phyloP scores from a whole-genome alignment of 2,329 filamentous ascomycete species.

The Aspergillus quadricinctus region DNA sequence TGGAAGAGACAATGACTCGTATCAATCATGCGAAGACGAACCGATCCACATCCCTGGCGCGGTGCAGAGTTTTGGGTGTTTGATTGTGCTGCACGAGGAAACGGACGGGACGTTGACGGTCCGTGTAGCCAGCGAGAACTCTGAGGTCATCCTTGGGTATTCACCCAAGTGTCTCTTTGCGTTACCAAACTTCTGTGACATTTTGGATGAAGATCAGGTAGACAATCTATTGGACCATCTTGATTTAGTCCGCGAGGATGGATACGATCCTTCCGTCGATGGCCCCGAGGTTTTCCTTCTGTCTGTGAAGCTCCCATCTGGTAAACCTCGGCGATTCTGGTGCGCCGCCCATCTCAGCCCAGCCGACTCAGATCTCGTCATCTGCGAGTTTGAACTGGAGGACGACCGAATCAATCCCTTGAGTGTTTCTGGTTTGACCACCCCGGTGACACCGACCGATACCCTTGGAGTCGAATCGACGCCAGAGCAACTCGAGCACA shows the following conservation, averaged over 20 bases:
- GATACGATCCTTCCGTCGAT: constrained; percentile 67
- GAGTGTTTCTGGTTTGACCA: constrained; percentile 14
- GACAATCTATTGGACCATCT: constrained; percentile 82
- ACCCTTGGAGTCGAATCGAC: constrained; percentile 71
- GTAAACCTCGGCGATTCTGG: constrained; percentile 67
- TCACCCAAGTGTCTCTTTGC: constrained; percentile 71
- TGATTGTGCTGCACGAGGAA: constrained; percentile 66
- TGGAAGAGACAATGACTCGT: constrained; percentile 63
- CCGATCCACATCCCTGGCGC: constrained; percentile 82
- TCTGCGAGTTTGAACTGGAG: constrained; percentile 86
- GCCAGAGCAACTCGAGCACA: constrained; percentile 67
- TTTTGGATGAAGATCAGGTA: constrained; percentile 75
- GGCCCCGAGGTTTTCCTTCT: constrained; percentile 84
- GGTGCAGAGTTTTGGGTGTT: constrained; percentile 72
- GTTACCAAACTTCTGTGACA: constrained; percentile 72
- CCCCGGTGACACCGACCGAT: constrained; percentile 36
- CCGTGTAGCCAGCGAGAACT: constrained; percentile 77
- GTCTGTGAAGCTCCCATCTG: constrained; percentile 58
- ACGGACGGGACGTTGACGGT: constrained; percentile 63
- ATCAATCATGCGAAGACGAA: constrained; percentile 85
- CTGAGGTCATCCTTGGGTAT: constrained; percentile 68
- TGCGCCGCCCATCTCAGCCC: constrained; percentile 77
- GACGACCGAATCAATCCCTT: constrained; percentile 62
- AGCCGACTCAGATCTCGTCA: constrained; percentile 63
- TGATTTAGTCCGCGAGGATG: constrained; percentile 81